Conservation (phyloP, 257 asterid genomes). For the Leptodermis oblonga region DNA sequence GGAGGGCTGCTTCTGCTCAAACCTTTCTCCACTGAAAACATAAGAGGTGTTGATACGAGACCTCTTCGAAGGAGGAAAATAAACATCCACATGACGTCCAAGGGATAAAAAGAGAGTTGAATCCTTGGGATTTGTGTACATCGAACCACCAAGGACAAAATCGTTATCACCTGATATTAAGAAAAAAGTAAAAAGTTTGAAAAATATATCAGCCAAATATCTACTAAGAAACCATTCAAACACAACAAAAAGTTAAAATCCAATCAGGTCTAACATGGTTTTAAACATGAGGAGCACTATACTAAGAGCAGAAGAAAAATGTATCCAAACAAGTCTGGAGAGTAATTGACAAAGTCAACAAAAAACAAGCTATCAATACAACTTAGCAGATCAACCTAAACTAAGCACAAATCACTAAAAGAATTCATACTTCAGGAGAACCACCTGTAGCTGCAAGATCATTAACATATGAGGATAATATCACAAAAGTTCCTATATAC, state of each 20-base stretch:
- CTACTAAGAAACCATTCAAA: background rate
- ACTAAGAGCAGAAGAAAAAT: background rate
- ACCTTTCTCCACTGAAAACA: slow-evolving; percentile 36
- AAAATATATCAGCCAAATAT: slow-evolving; percentile 20
- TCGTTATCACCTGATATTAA: slow-evolving; percentile 46
- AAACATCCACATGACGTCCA: slow-evolving; percentile 57
- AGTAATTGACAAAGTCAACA: background rate
- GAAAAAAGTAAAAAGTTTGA: slow-evolving; percentile 9
- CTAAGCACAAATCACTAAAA: background rate
- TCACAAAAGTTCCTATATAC: background rate
- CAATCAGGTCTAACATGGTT: background rate
- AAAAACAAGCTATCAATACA: background rate
- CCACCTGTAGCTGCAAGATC: background rate
- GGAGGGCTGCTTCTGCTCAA: slow-evolving; percentile 48
- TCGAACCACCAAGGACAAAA: slow-evolving; percentile 47
- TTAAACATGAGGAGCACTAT: background rate
- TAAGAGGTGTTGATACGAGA: slow-evolving; percentile 74
- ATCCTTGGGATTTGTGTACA: slow-evolving; percentile 52
- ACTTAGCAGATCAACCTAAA: slow-evolving; percentile 7
- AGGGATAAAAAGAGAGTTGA: slow-evolving; percentile 44
- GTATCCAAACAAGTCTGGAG: background rate
- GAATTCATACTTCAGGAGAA: background rate
- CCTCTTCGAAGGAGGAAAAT: slow-evolving; percentile 70
- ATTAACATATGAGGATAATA: background rate
- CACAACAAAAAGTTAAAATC: background rate